Evolutionary conservation across 192 early-diverging fungal genomes (phyloP).

Genomic region (Allomyces arbusculus): DNA sequence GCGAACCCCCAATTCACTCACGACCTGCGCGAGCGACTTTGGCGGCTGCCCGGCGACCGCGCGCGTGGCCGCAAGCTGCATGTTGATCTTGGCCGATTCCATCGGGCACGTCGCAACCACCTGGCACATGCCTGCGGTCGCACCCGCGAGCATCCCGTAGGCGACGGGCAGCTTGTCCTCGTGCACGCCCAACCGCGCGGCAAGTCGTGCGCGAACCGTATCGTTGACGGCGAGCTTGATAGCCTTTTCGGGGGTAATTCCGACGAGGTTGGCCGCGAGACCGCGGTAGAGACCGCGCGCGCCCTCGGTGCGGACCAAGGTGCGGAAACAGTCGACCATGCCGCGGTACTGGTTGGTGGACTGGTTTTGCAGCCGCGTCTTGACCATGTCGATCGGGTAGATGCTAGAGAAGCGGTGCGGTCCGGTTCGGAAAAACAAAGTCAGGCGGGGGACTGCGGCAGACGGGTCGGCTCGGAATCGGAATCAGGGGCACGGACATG

Average conservation of each 20-base stretch:
- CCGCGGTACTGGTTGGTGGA: conserved; percentile 28
- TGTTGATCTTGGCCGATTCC: conserved; percentile 34
- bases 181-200: conserved; percentile 4
- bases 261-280: conserved; percentile 22
- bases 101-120: conserved; percentile 37
- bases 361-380: conserved; percentile 46
- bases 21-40: conserved; percentile 13
- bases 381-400: conserved; percentile 50
- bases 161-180: conserved; percentile 13
- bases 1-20: conserved; percentile 18
- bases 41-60: conserved; percentile 7
- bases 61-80: conserved; percentile 19
- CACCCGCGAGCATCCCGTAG: conserved; percentile 27
- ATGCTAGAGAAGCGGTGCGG: conserved; percentile 5
- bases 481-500: conserved; percentile 6
- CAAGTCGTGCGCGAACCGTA: conserved; percentile 20
- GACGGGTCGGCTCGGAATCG: too few relatives aligned
- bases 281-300: conserved; percentile 24
- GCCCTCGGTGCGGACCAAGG: conserved; percentile 19
- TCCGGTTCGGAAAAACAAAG: too few relatives aligned
- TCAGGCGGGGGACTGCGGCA: too few relatives aligned
- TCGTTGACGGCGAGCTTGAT: conserved; percentile 37
- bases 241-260: conserved; percentile 35
- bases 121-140: conserved; percentile 28
- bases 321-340: conserved; percentile 17